Evolutionary conservation across 2,329 filamentous ascomycete genomes (phyloP).

Genomic region (Dactylellina sp.): DNA sequence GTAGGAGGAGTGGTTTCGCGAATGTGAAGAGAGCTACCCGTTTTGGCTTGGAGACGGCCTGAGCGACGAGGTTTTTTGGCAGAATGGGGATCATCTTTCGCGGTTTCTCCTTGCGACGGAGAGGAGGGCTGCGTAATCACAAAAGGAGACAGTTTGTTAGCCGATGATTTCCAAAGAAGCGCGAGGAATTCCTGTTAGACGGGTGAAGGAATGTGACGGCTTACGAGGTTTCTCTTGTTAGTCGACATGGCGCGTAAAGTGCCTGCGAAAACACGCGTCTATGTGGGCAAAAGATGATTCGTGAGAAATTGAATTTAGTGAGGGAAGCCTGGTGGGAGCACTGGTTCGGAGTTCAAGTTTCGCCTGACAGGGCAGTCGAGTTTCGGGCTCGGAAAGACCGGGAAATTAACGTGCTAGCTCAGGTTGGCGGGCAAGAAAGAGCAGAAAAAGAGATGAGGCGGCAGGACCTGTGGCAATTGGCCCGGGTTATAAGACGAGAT

Average conservation of each 20-base stretch:
- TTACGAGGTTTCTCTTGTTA: conserved; percentile 55
- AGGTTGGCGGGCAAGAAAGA: background rate
- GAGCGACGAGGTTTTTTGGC: conserved; percentile 87
- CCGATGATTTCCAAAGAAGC: conserved; percentile 5
- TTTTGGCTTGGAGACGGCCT: conserved; percentile 70
- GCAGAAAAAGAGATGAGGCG: background rate
- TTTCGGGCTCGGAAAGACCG: background rate
- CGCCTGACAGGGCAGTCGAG: conserved; percentile 12
- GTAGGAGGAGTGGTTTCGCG: conserved; percentile 81
- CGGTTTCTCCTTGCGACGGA: conserved; percentile 31
- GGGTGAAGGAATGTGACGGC: background rate
- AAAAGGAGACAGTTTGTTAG: background rate
- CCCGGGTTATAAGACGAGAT: conserved; percentile 17
- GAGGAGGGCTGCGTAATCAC: conserved; percentile 39
- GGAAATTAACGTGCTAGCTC: background rate
- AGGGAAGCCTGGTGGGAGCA: background rate
- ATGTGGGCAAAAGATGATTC: conserved; percentile 7
- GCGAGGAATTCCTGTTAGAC: background rate
- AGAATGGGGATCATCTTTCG: conserved; percentile 28
- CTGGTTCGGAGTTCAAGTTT: background rate
- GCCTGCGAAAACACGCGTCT: conserved; percentile 34
- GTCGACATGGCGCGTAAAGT: conserved; percentile 56
- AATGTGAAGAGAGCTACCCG: conserved; percentile 71
- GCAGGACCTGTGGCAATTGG: conserved; percentile 14
- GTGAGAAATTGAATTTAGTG: background rate